Base-by-base conservation (phyloP, 306 rosid species). In the Rosa persica region DNA sequence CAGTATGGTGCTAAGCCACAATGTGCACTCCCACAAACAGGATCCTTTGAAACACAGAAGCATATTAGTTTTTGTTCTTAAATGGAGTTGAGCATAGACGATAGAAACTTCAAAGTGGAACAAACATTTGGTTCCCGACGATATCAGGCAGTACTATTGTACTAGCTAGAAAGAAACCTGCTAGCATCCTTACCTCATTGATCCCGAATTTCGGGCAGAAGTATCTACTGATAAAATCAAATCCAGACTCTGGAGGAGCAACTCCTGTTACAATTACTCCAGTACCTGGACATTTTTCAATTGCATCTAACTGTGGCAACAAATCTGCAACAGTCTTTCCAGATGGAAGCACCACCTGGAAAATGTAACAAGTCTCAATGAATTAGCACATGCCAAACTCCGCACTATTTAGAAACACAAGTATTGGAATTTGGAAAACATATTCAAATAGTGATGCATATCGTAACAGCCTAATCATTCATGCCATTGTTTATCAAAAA, bases 1-100 rank as follows among this genome's bases (percentile, higher is more conserved):
- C 96, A 93, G 69, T 89, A 88, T 16, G 77, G 61, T 77, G 96
- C 90, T 75, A 93, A 85, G 67, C 81, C 86, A 83, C 96, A 90
- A 73, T 90, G 93, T 69, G 90, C 94, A 79, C 86, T 89, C 76
- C 94, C 96, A 75, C 83, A 71, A 61, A 81, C 96, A 64, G 89
- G 89, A 86, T 90, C 98, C 98, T 88, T 80, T 13, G 42, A 75
- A 17, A 16, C 46, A 36, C 22, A 30, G 36, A 13, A 5, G 20
- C 15, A 22, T 74, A 1, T 39, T 42, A 19, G 12, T n/a, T n/a
- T 38, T 70, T 8, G 25, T 47, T 51, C 72, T 20, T 3, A 22
- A 58, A 4, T 23, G 36, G 16, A n/a, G 36, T 11, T 58, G 4
- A 57, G 27, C 64, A 22, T 10, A 58, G 66, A 60, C 11, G 38